Evolutionary conservation across 2,329 filamentous ascomycete species (phyloP).

Genomic region (Huntiella decipiens): DNA sequence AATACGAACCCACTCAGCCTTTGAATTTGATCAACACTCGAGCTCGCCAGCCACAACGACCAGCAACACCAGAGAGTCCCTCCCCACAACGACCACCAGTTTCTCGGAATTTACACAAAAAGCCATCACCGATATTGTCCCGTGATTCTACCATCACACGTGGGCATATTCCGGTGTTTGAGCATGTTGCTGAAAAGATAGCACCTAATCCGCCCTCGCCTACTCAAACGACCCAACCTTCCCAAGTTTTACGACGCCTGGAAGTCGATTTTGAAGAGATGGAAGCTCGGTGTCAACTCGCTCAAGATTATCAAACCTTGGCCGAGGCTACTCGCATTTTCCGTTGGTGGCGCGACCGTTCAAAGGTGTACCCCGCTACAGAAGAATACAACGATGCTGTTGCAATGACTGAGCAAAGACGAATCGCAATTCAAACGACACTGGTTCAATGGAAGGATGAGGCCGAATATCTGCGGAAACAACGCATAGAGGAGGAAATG

Average conservation of each 20-base stretch:
- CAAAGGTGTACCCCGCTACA: conserved; percentile 6
- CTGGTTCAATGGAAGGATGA: conserved; percentile 10
- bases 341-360: conserved; percentile 10
- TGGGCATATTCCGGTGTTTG: not conserved
- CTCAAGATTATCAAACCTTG: conserved; percentile 1
- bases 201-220: conserved; percentile 3
- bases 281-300: conserved; percentile 7
- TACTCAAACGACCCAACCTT: conserved; percentile 10
- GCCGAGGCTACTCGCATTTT: conserved; percentile 7
- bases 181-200: conserved; percentile 5
- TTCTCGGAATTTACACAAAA: not conserved
- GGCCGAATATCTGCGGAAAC: conserved; percentile 1
- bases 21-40: not conserved
- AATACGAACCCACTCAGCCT: conserved; percentile 9
- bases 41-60: not conserved
- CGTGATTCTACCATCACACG: not conserved
- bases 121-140: not conserved
- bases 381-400: conserved; percentile 10
- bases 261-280: conserved; percentile 9
- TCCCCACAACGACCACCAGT: not conserved
- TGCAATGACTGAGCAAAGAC: conserved; percentile 8
- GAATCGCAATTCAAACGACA: conserved; percentile 6
- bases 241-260: conserved; percentile 7
- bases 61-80: not conserved
- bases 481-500: conserved; percentile 7